Percentiles rank a stretch among this genome's conserved stretches.
These are phyloP conservation scores for Adansonia rubrostipa DNA, from an alignment of 441 rosid species.

Conservation along the genomic window DNA sequence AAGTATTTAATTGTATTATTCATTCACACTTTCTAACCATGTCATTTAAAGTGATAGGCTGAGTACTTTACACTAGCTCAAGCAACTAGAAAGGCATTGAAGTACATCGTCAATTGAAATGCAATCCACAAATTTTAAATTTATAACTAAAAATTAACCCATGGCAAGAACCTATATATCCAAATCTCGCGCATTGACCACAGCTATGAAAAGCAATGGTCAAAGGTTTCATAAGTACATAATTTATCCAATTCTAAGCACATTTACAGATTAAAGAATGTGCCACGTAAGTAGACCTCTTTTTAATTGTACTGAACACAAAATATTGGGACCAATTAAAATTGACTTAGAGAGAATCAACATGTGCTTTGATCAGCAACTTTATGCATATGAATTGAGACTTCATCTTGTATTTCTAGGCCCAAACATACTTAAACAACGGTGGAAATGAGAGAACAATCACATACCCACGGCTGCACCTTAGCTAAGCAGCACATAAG, in stretches of 20 bases:
- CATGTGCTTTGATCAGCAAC: neutral
- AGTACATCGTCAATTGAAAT: neutral
- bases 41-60: neutral
- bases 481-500: neutral
- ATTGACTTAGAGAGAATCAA: neutral
- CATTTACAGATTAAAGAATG: neutral
- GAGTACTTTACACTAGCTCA: neutral
- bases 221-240: neutral
- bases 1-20: neutral
- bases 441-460: constrained; percentile 4
- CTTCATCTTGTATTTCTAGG: neutral
- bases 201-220: neutral
- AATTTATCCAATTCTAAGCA: neutral
- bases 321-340: neutral
- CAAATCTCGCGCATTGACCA: neutral
- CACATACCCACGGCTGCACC: neutral
- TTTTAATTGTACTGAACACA: neutral
- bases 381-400: neutral
- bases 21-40: neutral
- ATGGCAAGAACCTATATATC: neutral
- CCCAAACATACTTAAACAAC: neutral
- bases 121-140: neutral
- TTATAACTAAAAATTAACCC: neutral
- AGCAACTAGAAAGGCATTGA: neutral
- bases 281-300: neutral